phyloP scores from a whole-genome alignment of 139 green algal genomes.

The Haematococcus sp. region DNA sequence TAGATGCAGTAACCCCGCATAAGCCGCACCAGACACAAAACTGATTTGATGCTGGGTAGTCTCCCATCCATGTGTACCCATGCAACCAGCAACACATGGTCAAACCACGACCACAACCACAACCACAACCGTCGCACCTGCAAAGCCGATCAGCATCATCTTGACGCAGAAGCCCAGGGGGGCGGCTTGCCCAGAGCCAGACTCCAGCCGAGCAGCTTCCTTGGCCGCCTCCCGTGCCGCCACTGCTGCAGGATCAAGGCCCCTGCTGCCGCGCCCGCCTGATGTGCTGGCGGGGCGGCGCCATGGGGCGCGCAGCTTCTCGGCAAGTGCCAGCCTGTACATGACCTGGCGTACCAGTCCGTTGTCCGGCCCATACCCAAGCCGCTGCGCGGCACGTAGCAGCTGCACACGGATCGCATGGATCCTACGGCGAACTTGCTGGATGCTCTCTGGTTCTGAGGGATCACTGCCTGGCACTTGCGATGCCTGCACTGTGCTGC shows the following conservation, averaged over 20 bases:
- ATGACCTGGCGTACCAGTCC: constrained; percentile 53
- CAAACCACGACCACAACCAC: not conserved
- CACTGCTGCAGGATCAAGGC: constrained; percentile 36
- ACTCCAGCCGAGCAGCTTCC: not conserved
- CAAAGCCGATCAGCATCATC: constrained; percentile 55
- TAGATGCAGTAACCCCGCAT: too few relatives aligned
- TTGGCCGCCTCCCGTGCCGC: constrained; percentile 33
- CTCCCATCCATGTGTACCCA: too few relatives aligned
- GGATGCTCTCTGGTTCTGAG: not conserved
- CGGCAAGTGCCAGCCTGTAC: constrained; percentile 46
- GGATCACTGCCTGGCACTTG: not conserved
- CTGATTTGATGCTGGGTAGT: too few relatives aligned
- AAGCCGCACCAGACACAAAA: too few relatives aligned
- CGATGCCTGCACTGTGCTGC: not conserved
- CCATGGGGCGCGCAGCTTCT: constrained; percentile 56
- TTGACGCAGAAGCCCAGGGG: constrained; percentile 43
- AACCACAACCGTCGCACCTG: constrained; percentile 16
- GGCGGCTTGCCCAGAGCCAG: constrained; percentile 3
- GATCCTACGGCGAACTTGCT: constrained; percentile 25
- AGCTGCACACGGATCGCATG: constrained; percentile 52
- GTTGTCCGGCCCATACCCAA: constrained; percentile 54
- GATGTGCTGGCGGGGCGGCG: constrained; percentile 4
- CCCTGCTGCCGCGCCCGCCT: constrained; percentile 3
- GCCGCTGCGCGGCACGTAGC: constrained; percentile 35
- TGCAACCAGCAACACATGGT: too few relatives aligned